Conservation (phyloP, 106 monocot genomes). For the Dactylorhiza incarnata region DNA sequence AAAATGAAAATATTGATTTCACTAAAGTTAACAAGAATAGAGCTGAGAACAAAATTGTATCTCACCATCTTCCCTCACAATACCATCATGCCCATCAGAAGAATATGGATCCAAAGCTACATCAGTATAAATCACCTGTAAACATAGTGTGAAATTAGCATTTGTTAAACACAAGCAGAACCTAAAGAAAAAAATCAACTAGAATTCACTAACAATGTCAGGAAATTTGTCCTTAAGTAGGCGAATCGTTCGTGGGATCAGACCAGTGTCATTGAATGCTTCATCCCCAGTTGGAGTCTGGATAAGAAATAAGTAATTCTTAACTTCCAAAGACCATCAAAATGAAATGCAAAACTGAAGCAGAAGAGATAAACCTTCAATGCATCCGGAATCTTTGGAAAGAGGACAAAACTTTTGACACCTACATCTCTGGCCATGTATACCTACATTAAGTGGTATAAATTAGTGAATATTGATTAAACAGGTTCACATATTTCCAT, state of each 20-base stretch:
- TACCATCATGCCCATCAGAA: conserved; percentile 99
- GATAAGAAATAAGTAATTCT: conserved; percentile 10
- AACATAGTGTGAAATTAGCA: background rate
- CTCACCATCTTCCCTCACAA: conserved; percentile 99
- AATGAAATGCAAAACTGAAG: background rate
- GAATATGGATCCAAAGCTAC: conserved; percentile 98
- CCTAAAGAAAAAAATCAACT: background rate
- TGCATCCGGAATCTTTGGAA: conserved; percentile 97
- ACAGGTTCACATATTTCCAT: background rate
- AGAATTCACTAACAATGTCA: conserved; percentile 60
- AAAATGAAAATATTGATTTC: background rate
- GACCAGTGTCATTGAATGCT: conserved; percentile 94
- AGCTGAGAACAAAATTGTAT: background rate
- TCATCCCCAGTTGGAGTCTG: conserved; percentile 88
- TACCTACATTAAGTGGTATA: conserved; percentile 45
- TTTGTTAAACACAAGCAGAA: background rate
- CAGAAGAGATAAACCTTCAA: conserved; percentile 53
- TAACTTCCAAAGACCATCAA: background rate
- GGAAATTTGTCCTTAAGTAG: conserved; percentile 91
- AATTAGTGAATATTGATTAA: background rate
- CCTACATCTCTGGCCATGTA: conserved; percentile 94
- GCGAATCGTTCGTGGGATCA: conserved; percentile 85
- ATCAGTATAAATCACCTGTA: conserved; percentile 94
- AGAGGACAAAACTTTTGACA: conserved; percentile 88
- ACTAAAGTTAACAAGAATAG: background rate